phyloP scores from a whole-genome alignment of 2,329 filamentous ascomycete genomes.

The Apiospora phragmitis region DNA sequence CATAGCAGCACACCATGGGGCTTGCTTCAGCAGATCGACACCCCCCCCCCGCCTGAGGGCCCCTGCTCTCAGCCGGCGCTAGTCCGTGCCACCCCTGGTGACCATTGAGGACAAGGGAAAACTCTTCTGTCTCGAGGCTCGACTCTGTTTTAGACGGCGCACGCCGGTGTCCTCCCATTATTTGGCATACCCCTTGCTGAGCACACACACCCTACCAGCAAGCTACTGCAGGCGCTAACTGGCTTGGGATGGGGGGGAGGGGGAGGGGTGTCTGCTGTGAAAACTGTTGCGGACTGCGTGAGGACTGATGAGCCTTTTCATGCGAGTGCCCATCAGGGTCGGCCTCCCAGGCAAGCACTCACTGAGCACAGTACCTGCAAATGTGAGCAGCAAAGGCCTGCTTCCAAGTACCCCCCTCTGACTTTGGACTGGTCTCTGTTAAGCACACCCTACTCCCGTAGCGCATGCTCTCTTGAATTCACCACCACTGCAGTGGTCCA shows the following conservation, averaged over 20 bases:
- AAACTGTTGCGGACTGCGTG: not conserved
- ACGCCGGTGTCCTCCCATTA: slow-evolving; percentile 3
- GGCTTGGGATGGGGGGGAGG: not conserved
- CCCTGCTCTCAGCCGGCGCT: not conserved
- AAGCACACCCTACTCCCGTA: slow-evolving; percentile 7
- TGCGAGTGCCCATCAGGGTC: slow-evolving; percentile 7
- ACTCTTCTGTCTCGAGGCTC: slow-evolving; percentile 11
- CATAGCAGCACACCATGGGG: not conserved
- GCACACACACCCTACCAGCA: not conserved
- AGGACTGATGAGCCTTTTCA: slow-evolving; percentile 2
- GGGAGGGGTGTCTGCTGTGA: not conserved
- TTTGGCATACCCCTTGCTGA: not conserved
- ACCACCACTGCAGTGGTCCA: not conserved
- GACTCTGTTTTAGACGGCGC: slow-evolving; percentile 3
- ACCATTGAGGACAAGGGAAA: slow-evolving; percentile 7
- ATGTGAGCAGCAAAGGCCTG: not conserved
- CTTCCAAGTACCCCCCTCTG: not conserved
- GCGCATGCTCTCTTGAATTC: not conserved
- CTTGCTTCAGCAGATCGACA: not conserved
- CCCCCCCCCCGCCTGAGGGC: not conserved
- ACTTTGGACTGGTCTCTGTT: not conserved
- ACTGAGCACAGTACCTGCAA: not conserved
- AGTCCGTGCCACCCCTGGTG: slow-evolving; percentile 7
- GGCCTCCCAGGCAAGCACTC: not conserved
- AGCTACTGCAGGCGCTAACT: slow-evolving; percentile 6